Evolutionary conservation across 495 filamentous ascomycete genomes (phyloP).

Genomic region (Daldinia bambusicola): DNA sequence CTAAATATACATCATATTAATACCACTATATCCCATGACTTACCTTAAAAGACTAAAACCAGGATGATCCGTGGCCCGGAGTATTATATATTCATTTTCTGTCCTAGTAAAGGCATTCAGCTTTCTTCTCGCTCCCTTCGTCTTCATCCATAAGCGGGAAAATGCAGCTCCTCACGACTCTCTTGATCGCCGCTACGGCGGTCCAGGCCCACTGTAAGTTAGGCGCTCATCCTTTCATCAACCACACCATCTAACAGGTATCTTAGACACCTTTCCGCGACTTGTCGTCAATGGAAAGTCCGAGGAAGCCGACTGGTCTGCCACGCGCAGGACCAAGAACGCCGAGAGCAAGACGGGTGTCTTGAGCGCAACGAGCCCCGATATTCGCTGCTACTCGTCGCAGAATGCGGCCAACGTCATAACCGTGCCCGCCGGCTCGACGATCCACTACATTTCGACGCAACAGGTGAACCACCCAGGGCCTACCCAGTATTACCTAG

Average conservation of each 20-base stretch:
- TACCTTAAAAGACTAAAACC: neutral
- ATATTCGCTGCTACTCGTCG: constrained; percentile 61
- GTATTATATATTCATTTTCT: constrained; percentile 21
- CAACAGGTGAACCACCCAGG: constrained; percentile 61
- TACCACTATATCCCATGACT: constrained; percentile 16
- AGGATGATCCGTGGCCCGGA: neutral
- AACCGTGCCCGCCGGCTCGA: constrained; percentile 56
- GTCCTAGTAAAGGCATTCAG: neutral
- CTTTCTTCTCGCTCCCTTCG: neutral
- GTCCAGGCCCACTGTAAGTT: constrained; percentile 52
- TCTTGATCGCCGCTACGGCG: constrained; percentile 45
- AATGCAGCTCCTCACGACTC: constrained; percentile 43
- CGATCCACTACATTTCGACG: constrained; percentile 57
- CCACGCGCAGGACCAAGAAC: constrained; percentile 57
- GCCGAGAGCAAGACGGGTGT: constrained; percentile 54
- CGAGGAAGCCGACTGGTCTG: constrained; percentile 55
- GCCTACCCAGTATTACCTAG: constrained; percentile 59
- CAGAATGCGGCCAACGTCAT: constrained; percentile 52
- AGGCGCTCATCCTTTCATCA: neutral
- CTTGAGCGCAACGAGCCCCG: constrained; percentile 51
- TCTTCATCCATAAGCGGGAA: constrained; percentile 14
- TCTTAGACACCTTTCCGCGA: constrained; percentile 53
- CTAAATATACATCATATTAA: constrained; percentile 30
- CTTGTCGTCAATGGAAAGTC: constrained; percentile 54
- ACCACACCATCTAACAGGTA: neutral